Percentiles rank a stretch among this genome's conserved stretches.
These are phyloP conservation scores for Polyporus arcularius DNA, from an alignment of 768 basidiomycete genomes.

Conservation along the genomic window DNA sequence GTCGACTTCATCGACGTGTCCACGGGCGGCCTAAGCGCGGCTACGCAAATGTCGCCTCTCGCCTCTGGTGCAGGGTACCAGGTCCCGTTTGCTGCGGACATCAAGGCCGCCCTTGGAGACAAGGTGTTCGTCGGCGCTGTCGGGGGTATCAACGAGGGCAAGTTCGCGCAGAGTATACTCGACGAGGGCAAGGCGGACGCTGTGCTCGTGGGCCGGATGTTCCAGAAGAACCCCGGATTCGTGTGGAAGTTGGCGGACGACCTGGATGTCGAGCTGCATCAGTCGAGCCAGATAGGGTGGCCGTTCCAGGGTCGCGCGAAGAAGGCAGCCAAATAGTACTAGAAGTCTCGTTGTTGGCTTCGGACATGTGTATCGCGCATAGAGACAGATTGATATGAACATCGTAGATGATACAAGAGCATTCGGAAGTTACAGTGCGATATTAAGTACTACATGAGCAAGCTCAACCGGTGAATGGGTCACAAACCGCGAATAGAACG, in stretches of 20 bases:
- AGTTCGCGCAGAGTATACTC: conserved; percentile 59
- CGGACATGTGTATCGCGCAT: too few species aligned
- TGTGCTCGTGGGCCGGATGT: conserved; percentile 33
- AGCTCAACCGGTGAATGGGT: too few species aligned
- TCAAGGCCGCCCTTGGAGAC: conserved; percentile 46
- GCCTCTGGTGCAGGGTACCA: conserved; percentile 37
- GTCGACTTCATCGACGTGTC: conserved; percentile 78
- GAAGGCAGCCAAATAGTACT: too few species aligned
- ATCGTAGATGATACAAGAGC: too few species aligned
- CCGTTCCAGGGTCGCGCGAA: conserved; percentile 5
- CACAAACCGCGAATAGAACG: too few species aligned
- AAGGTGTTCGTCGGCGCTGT: conserved; percentile 49
- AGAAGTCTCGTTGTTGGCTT: too few species aligned
- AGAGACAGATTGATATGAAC: too few species aligned
- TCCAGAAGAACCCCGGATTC: conserved; percentile 55
- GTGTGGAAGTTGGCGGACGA: conserved; percentile 51
- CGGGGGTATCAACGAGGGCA: conserved; percentile 58
- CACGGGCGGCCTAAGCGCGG: conserved; percentile 58
- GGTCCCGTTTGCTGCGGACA: conserved; percentile 24
- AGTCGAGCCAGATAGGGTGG: conserved; percentile 55
- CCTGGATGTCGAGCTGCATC: conserved; percentile 46
- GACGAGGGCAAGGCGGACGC: conserved; percentile 61
- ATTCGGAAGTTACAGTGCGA: too few species aligned
- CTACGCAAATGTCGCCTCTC: conserved; percentile 32
- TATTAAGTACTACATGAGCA: too few species aligned